Base-by-base conservation (phyloP, 2,329 filamentous ascomycete species). In the Macrophomina phaseolina region DNA sequence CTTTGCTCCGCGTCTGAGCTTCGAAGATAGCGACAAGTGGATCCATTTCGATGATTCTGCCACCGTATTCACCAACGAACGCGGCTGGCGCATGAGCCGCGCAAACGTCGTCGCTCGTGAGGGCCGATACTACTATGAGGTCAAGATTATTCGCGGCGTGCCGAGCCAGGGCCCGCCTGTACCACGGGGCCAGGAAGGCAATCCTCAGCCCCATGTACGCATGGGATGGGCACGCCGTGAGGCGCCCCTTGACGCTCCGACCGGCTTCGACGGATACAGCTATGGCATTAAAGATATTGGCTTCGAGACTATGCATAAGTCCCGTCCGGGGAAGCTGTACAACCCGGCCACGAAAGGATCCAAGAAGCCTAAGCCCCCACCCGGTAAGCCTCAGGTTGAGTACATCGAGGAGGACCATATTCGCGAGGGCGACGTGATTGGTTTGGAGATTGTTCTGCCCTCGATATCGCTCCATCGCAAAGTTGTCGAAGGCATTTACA, bases 51-150 rank as follows among this genome's bases (percentile, higher is more conserved):
- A 82, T 63, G 90, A 93, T 74, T 87, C 87, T 45, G 93, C 90
- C 7, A 87, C 86, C 23, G 89, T 93, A 58, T 88, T 97, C 64
- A 97, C 92, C 0, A 97, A 95, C 14, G 90, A 94, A 71, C 97
- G 97, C 78, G 94, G 95, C 8, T 97, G 95, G 85, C 87, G 96
- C 67, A 95, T 94, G 84, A 90, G 91, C 2, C 88, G 94, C 46
- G 93, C 92, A 12, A 99, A 99, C 73, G 90, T 98, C 0, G 93
- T 91, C 30, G 91, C 94, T 4, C 86, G 95, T 53, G 92, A 98
- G 78, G 95, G 95, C 0, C 87, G 91, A 38, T 93, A 92, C 84
- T 99, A 96, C 78, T 99, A 93, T 84, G 95, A 99, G 80, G 93
- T 94, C 78, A 94, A 91, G 74, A 88, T 99, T 64, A 90, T 94